These are phyloP conservation scores for Monilinia fructigena DNA, from an alignment of 2,329 filamentous ascomycete species.

Conservation along the genomic window DNA sequence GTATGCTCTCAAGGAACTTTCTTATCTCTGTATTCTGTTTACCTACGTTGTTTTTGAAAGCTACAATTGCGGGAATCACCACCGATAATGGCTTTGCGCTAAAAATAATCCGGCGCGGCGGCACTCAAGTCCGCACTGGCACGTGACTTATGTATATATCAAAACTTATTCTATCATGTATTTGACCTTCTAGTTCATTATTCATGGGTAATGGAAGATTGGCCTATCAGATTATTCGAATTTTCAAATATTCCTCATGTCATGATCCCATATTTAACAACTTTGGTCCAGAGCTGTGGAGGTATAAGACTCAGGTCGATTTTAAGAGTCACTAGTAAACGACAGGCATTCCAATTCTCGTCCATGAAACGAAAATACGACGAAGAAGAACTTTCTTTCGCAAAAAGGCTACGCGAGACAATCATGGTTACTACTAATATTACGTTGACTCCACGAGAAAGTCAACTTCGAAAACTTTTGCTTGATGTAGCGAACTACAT, in stretches of 20 bases:
- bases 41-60: constrained; percentile 1
- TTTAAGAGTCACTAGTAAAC: constrained; percentile 25
- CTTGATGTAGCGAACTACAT: constrained; percentile 77
- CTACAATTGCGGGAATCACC: constrained; percentile 1
- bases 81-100: constrained; percentile 14
- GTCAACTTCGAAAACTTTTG: constrained; percentile 70
- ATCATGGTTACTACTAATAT: constrained; percentile 42
- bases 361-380: constrained; percentile 40
- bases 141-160: constrained; percentile 1
- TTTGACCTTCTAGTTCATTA: background rate
- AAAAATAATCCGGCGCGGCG: constrained; percentile 19
- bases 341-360: constrained; percentile 28
- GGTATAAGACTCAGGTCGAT: constrained; percentile 9
- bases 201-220: background rate
- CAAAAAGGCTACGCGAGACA: constrained; percentile 28
- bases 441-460: constrained; percentile 67
- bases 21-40: background rate
- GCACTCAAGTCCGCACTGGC: background rate
- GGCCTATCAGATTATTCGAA: background rate
- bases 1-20: background rate
- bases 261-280: constrained; percentile 2
- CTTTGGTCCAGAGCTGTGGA: constrained; percentile 3
- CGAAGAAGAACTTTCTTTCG: constrained; percentile 30
- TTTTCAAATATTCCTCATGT: background rate
- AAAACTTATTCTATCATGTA: background rate